These are phyloP conservation scores for Hymenoscyphus occultus DNA, from an alignment of 2,329 filamentous ascomycete genomes.

Conservation along the genomic window DNA sequence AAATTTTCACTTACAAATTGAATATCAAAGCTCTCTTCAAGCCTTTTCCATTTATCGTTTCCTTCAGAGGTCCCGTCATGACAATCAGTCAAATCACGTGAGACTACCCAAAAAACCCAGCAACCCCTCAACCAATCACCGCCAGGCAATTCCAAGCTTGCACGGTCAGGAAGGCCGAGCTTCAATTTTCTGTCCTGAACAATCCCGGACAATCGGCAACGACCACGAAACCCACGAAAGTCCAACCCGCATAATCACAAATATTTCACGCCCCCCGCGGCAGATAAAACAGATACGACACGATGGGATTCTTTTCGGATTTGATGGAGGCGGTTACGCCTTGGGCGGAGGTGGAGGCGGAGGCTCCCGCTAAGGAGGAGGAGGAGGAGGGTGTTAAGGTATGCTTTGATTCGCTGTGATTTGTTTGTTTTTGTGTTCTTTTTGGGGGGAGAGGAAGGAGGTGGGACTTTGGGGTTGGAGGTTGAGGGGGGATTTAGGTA, in stretches of 20 bases:
- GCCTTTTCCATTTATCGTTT: too few relatives aligned
- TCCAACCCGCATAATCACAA: background rate
- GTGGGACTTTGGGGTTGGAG: background rate
- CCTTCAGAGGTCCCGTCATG: too few relatives aligned
- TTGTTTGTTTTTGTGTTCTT: background rate
- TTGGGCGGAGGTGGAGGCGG: conserved; percentile 63
- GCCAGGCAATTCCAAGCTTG: conserved; percentile 27
- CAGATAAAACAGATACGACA: conserved; percentile 7
- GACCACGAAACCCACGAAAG: conserved; percentile 5
- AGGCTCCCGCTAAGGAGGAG: conserved; percentile 47
- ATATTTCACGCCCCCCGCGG: background rate
- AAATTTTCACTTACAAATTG: background rate
- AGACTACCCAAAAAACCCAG: background rate
- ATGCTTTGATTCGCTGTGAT: conserved; percentile 21
- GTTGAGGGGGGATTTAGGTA: background rate
- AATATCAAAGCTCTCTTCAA: background rate
- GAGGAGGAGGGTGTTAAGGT: conserved; percentile 41
- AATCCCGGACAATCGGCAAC: background rate
- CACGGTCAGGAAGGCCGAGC: background rate
- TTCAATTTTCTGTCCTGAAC: conserved; percentile 15
- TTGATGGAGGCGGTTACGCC: conserved; percentile 63
- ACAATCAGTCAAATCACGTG: background rate
- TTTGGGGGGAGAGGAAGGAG: background rate
- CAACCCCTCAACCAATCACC: conserved; percentile 29
- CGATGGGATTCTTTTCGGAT: conserved; percentile 66